Evolutionary conservation across 257 asterid species (phyloP).

Genomic region (Solanum neorickii): DNA sequence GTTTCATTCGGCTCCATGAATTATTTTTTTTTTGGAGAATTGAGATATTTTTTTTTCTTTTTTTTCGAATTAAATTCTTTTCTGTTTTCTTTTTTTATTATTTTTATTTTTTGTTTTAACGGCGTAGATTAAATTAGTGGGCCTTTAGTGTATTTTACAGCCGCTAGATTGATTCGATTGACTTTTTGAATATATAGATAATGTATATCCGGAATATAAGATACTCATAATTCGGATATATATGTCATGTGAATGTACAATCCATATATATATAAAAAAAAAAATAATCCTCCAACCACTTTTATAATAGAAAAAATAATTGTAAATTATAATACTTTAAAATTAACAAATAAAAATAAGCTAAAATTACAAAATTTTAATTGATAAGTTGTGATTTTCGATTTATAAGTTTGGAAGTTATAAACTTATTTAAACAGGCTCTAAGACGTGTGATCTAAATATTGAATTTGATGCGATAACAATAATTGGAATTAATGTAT

Average conservation of each 20-base stretch:
- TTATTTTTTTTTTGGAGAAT: constrained; percentile 16
- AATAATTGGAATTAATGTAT: no score
- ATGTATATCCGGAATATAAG: not conserved
- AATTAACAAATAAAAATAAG: no score
- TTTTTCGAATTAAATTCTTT: not conserved
- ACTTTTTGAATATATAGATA: not conserved
- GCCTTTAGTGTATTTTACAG: not conserved
- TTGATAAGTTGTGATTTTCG: no score
- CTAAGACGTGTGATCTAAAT: no score
- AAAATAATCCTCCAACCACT: not conserved
- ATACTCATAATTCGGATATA: not conserved
- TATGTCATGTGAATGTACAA: not conserved
- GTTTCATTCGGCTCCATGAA: constrained; percentile 41
- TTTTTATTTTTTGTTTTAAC: not conserved
- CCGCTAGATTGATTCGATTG: not conserved
- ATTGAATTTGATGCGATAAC: no score
- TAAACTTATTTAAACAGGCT: no score
- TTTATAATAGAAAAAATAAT: not conserved
- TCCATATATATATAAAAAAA: not conserved
- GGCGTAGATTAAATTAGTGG: not conserved
- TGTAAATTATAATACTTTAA: no score
- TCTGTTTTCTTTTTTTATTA: not conserved
- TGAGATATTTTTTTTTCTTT: constrained; percentile 5
- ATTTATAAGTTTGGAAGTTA: no score
- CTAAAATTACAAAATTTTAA: no score